These are phyloP conservation scores for Xylaria palmicola DNA, from an alignment of 495 filamentous ascomycete genomes.

Conservation along the genomic window DNA sequence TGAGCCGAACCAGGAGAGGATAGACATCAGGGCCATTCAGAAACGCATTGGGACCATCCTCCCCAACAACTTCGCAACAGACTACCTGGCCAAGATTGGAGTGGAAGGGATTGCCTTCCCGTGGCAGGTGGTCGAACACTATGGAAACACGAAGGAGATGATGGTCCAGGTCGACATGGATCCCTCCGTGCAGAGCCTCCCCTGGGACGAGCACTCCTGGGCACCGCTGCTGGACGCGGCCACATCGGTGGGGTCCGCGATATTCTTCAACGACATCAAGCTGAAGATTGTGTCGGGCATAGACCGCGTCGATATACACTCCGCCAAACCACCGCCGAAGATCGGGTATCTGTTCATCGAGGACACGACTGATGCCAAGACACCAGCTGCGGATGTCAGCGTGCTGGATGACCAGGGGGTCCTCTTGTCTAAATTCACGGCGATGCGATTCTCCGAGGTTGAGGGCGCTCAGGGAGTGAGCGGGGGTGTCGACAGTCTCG, in stretches of 20 bases:
- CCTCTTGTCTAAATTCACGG: conserved; percentile 24
- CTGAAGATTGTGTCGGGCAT: conserved; percentile 43
- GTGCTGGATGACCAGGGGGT: conserved; percentile 26
- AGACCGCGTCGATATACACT: conserved; percentile 16
- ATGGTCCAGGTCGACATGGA: conserved; percentile 37
- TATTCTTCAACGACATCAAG: conserved; percentile 38
- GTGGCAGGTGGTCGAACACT: conserved; percentile 42
- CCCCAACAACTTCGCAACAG: conserved; percentile 30
- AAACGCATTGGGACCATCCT: conserved; percentile 18
- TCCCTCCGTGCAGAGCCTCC: conserved; percentile 3
- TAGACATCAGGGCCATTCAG: conserved; percentile 20
- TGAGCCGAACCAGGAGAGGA: not conserved
- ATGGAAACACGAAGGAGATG: conserved; percentile 41
- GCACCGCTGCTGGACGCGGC: conserved; percentile 46
- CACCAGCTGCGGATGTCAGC: conserved; percentile 9
- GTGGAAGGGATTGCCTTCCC: conserved; percentile 45
- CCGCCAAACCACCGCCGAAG: conserved; percentile 15
- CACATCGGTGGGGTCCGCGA: conserved; percentile 44
- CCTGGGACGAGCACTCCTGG: conserved; percentile 41
- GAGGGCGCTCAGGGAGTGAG: conserved; percentile 32
- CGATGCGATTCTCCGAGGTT: conserved; percentile 41
- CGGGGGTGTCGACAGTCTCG: conserved; percentile 31
- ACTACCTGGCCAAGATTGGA: conserved; percentile 42
- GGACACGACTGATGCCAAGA: conserved; percentile 15
- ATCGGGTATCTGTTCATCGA: conserved; percentile 30